Conservation (phyloP, 345 rosid genomes). For the Mercurialis annua region DNA sequence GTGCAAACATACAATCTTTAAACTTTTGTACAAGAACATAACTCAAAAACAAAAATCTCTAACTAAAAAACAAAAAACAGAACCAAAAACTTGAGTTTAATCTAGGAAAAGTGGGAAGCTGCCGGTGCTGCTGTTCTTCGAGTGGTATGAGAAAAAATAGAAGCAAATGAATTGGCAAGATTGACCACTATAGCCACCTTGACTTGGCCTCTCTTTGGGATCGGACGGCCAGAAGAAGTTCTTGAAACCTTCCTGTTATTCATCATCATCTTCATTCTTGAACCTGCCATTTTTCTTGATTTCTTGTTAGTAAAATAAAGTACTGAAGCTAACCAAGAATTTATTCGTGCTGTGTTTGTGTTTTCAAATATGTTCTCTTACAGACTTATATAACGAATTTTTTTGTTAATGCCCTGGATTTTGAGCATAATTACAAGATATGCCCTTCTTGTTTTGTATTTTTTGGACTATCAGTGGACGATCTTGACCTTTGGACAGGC, state of each 20-base stretch:
- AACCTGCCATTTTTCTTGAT: slow-evolving; percentile 34
- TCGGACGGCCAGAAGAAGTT: slow-evolving; percentile 44
- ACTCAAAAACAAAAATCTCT: slow-evolving; percentile 1
- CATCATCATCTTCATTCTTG: slow-evolving; percentile 27
- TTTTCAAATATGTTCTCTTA: rapidly evolving
- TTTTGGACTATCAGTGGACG: slow-evolving; percentile 23
- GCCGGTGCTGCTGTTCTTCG: slow-evolving; percentile 23
- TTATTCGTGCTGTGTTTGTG: not conserved
- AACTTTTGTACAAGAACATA: not conserved
- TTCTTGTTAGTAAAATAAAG: too few species aligned
- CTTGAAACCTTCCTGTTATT: slow-evolving; percentile 28
- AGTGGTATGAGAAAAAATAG: slow-evolving; percentile 38
- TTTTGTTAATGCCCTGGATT: not conserved
- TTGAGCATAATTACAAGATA: not conserved
- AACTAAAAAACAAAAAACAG: not conserved
- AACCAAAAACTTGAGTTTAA: not conserved
- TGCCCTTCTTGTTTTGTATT: not conserved
- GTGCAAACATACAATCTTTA: not conserved
- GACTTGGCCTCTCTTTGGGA: slow-evolving; percentile 74
- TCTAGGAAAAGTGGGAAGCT: slow-evolving; percentile 30
- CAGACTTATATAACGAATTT: not conserved
- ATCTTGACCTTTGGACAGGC: slow-evolving; percentile 27
- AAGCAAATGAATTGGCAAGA: slow-evolving; percentile 53
- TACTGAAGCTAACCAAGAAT: too few species aligned
- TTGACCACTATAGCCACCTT: slow-evolving; percentile 61